Conservation (phyloP, 106 monocot species). For the Vanilla planifolia region DNA sequence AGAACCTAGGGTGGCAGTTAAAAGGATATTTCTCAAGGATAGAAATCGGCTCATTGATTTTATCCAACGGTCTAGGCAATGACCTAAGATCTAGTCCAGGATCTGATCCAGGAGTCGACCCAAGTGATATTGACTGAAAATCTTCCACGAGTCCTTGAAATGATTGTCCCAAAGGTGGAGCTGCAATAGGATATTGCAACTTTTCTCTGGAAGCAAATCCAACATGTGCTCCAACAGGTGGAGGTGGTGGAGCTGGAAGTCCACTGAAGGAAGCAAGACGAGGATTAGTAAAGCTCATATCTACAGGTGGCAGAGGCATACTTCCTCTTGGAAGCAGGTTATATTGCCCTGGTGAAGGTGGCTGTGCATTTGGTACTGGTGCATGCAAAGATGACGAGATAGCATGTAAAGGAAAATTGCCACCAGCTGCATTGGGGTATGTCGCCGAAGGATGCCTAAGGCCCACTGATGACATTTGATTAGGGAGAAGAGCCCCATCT, state of each 20-base stretch:
- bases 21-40: conserved; percentile 62
- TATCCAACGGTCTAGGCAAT: conserved; percentile 77
- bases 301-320: conserved; percentile 17
- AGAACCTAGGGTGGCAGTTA: conserved; percentile 82
- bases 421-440: conserved; percentile 16
- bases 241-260: conserved; percentile 22
- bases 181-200: conserved; percentile 38
- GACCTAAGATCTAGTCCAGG: conserved; percentile 55
- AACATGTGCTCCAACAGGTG: conserved; percentile 32
- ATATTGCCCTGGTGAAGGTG: conserved; percentile 17
- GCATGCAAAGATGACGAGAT: conserved; percentile 21
- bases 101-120: conserved; percentile 78
- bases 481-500: conserved; percentile 25
- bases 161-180: conserved; percentile 39
- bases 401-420: conserved; percentile 18
- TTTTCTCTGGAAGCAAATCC: conserved; percentile 34
- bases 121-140: conserved; percentile 83
- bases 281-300: conserved; percentile 34
- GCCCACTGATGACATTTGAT: conserved; percentile 22
- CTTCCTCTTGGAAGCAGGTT: conserved; percentile 19
- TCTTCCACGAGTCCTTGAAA: conserved; percentile 84
- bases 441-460: conserved; percentile 31
- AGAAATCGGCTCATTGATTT: conserved; percentile 47
- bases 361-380: conserved; percentile 21
- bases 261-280: conserved; percentile 22